Evolutionary conservation across 2,329 filamentous ascomycete genomes (phyloP), one percentile per base, ranked within the genome.

Genomic region (Trichoderma hamatum): DNA sequence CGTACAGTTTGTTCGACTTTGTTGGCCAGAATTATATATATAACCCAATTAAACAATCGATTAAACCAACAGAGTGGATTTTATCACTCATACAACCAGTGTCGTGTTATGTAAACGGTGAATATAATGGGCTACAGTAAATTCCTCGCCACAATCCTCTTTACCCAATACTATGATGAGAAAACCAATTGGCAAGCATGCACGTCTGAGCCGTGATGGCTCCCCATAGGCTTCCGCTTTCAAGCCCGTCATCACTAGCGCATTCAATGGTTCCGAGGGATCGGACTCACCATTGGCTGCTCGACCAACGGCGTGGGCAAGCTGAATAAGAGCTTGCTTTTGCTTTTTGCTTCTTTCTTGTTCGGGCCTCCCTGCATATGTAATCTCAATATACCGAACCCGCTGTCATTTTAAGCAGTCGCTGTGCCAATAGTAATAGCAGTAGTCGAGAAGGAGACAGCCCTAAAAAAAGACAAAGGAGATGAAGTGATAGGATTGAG

Each of bases 181-280:
- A 19, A n/a, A 2, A n/a, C 19, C 5, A 49, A 11, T 9, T 49
- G n/a, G 10, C 46, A 49, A 19, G 13, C 19, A 21, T 49, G 46
- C 46, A 13, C 46, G 46, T 49, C 46, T 24, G n/a, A 54, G 51
- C 28, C 51, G 28, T 3, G 51, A 28, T n/a, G 24, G 51, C 26
- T 16, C 21, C 34, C 39, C 51, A 54, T 54, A 21, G 19, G 54
- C 26, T 32, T 56, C 26, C 21, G 7, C 16, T 56, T 28, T 49
- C 39, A 59, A 59, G 43, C 39, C 39, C 55, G 56, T 61, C 24
- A 43, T 62, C 19, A 54, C 61, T 54, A 39, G 60, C 58, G 60
- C n/a, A 13, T 34, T 32, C 26, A 56, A 56, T 56, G 54, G 54
- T n/a, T 16, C 28, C 16, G 54, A 7, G 19, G 62, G 26, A 26